These are phyloP conservation scores for Poa pratensis DNA, from an alignment of 176 grass and related monocot genomes.

Conservation along the genomic window DNA sequence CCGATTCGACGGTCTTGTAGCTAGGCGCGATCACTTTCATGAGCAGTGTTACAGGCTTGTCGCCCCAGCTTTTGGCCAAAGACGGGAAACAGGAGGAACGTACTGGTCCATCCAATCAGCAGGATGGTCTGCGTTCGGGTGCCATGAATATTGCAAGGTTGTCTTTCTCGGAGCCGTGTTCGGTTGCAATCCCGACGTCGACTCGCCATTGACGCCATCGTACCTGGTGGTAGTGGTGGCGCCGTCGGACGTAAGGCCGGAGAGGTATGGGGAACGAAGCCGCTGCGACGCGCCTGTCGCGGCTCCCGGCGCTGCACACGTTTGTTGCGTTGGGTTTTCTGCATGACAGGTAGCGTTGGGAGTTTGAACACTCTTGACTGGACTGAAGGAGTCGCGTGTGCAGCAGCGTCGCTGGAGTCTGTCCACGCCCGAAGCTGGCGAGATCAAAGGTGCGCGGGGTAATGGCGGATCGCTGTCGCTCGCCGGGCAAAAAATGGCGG, in stretches of 20 bases:
- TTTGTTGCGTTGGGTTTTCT: not conserved
- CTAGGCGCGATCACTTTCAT: conserved; percentile 37
- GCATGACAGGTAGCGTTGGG: conserved; percentile 4
- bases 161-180: conserved; percentile 26
- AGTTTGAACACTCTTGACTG: no score
- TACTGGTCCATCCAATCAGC: not conserved
- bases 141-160: conserved; percentile 29
- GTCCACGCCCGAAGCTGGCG: not conserved
- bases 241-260: conserved; percentile 11
- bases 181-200: conserved; percentile 29
- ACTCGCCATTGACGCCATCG: not conserved
- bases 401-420: no score
- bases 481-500: not conserved
- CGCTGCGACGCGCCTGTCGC: conserved; percentile 13
- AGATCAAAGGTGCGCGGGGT: not conserved
- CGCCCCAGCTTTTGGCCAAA: not conserved
- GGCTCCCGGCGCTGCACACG: conserved; percentile 26
- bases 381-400: no score
- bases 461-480: not conserved
- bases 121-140: not conserved
- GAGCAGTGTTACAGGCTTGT: conserved; percentile 24
- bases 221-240: not conserved
- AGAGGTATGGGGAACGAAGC: conserved; percentile 35
- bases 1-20: conserved; percentile 37
- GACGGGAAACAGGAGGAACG: not conserved